Conservation (phyloP, 2,329 filamentous ascomycete genomes). For the Aspergillus neoniger region DNA sequence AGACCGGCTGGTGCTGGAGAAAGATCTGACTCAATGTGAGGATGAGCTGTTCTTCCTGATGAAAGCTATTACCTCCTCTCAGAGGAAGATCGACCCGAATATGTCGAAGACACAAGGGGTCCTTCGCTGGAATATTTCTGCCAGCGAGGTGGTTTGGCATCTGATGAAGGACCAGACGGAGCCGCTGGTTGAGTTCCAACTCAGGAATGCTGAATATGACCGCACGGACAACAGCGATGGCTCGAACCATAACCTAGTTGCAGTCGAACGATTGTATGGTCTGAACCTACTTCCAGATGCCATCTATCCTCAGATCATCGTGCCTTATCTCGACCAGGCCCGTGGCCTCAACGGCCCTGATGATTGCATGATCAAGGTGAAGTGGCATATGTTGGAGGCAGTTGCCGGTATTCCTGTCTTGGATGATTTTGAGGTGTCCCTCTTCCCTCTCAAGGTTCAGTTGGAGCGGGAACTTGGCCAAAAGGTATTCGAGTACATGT, state of each 20-base stretch:
- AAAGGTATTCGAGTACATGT: constrained; percentile 94
- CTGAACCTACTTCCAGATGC: constrained; percentile 88
- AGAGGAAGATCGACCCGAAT: constrained; percentile 72
- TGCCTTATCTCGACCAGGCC: constrained; percentile 76
- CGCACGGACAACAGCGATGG: constrained; percentile 96
- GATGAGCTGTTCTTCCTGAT: constrained; percentile 99
- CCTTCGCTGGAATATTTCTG: constrained; percentile 89
- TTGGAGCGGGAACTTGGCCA: constrained; percentile 90
- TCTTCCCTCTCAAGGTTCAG: constrained; percentile 92
- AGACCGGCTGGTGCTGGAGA: constrained; percentile 83
- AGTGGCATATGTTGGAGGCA: constrained; percentile 97
- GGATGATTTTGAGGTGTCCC: constrained; percentile 91
- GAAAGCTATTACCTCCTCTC: constrained; percentile 98
- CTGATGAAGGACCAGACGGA: constrained; percentile 84
- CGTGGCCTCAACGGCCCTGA: constrained; percentile 56
- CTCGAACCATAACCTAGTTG: constrained; percentile 89
- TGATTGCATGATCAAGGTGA: constrained; percentile 86
- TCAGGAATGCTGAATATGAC: constrained; percentile 88
- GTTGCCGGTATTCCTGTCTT: constrained; percentile 97
- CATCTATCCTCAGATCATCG: constrained; percentile 93
- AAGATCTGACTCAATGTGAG: constrained; percentile 84
- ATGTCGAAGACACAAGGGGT: constrained; percentile 74
- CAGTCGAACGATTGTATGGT: constrained; percentile 83
- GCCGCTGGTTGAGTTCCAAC: constrained; percentile 87
- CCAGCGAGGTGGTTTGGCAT: constrained; percentile 95